Evolutionary conservation across 169 alveolate genomes (phyloP), one percentile per base, ranked within the genome.

Genomic region (Babesia ovata): DNA sequence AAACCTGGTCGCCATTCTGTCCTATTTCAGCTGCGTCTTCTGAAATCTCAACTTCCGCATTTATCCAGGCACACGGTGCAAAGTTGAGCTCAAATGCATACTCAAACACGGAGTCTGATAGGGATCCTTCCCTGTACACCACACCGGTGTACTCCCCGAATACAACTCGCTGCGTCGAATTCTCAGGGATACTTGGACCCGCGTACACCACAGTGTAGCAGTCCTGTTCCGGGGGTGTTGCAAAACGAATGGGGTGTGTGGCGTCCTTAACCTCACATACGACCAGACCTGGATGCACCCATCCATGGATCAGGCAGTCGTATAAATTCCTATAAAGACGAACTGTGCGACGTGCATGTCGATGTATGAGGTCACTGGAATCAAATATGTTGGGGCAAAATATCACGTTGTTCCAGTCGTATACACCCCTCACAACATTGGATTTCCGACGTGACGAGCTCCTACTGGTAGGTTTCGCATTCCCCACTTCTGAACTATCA

Each of bases 131-230:
- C 28, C 86, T 88, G 56, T 90, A 87, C 29, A 93, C 95, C 49
- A 75, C 84, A 58, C 96, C 96, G 12, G 96, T 93, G 75, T 93
- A 93, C 48, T 93, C 96, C 33, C 96, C 96, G 71, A 92, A 92
- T 11, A 93, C 79, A 19, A 93, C 92, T 42, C 87, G 70, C 21
- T 86, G 86, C 48, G 85, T 86, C 13, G 85, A 56, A 24, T 28
- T 77, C 45, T 86, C 84, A 26, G 79, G 74, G 19, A 89, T 89
- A 67, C 76, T 82, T 33, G 92, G 90, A 19, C 96, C 96, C 16
- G 90, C 90, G 76, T 93, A 93, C 8, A 93, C 91, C 28, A 92
- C 92, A 17, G 96, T 91, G 73, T 82, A 93, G 74, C 96, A 93
- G 58, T 91, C 92, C 83, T 93, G 92, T 44, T 84, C 83, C 6